Base-by-base conservation (phyloP, 106 monocot species). In the Allium cepa region DNA sequence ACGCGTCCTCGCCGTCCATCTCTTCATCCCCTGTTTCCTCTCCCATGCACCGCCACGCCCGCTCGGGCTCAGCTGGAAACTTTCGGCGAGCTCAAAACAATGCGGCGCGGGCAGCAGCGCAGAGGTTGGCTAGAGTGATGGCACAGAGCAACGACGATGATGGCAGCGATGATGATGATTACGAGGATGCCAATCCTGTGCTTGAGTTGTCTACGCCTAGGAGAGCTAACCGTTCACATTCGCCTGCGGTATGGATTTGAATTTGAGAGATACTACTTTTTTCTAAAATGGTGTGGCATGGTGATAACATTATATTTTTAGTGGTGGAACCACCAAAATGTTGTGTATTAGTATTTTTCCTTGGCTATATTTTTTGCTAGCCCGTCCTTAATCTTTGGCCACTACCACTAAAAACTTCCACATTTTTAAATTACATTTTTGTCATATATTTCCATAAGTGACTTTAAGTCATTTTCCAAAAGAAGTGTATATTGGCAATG, bases 71-170 rank as follows among this genome's bases (percentile, higher is more conserved):
- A 7, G 62, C 56, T 58, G 72, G 75, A 15, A 28, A 26, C 10
- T 64, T 74, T 71, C 72, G 81, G 14, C 70, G 84, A n/a, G 64
- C 61, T 46, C 84, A 84, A 68, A 85, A 81, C 78, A 59, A 63
- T 16, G 81, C 83, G 11, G 76, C 87, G 49, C 80, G 81, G 49
- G 81, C 72, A 10, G 88, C 88, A 11, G 81, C 81, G 8, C 81
- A 84, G 73, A 67, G 84, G 16, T 74, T 84, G 47, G 88, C 88
- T 22, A 75, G 76, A 8, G 84, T 76, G 49, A 81, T 88, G 81
- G 88, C 88, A 8, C 70, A 73, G 53, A 15, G 28, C 26, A 16
- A 14, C 12, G 17, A 60, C 0, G 60, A 60, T 2, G 60, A 11
- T 11, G 51, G 62, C 60, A 26, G 63, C 15, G 53, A 68, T 46